Evolutionary conservation across 2,329 filamentous ascomycete species (phyloP), one percentile per base, ranked within the genome.

Genomic region (Tolypocladium inflatum): DNA sequence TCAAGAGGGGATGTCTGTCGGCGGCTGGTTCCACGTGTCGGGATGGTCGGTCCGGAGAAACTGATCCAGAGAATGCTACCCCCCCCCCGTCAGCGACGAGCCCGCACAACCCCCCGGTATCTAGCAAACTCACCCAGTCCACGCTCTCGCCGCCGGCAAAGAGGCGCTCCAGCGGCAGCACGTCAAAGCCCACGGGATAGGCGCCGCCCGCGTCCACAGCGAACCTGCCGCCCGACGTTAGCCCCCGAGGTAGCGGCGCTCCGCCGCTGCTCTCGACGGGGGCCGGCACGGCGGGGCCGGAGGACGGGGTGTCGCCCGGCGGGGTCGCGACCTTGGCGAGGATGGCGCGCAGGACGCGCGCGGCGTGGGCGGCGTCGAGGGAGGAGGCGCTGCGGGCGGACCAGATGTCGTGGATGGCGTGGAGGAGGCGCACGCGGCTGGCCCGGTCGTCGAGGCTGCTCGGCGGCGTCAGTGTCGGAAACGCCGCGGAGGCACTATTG

Each of bases 401-500:
- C 77, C 77, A 80, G 60, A 78, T 74, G 58, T 68, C 67, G 56
- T 74, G 71, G n/a, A 73, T 74, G 41, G 68, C 70, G 23, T 70
- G 69, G 19, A 80, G 68, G 33, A 75, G 67, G 37, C 67, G 65
- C 4, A 74, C 59, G 57, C 71, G 75, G 23, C 67, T 64, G 17
- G 66, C 65, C 21, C 73, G 71, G 21, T 74, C 71, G 43, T 67
- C 63, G 45, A 50, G 52, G 19, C 67, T 69, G 55, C n/a, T 11
- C 17, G 2, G 30, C 4, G 9, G 30, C n/a, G 48, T 37, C 48
- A 50, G 26, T 10, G 23, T 4, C 45, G 17, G 30, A n/a, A n/a
- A 7, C 4, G 2, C 4, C 4, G 2, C 26, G 10, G 9, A 30
- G 21, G 21, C 4, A 15, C 4, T 30, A 37, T 26, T 33, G 39